Evolutionary conservation across 495 filamentous ascomycete species (phyloP), one percentile per base, ranked within the genome.

Genomic region (Pseudoneurospora amorphoporcata): DNA sequence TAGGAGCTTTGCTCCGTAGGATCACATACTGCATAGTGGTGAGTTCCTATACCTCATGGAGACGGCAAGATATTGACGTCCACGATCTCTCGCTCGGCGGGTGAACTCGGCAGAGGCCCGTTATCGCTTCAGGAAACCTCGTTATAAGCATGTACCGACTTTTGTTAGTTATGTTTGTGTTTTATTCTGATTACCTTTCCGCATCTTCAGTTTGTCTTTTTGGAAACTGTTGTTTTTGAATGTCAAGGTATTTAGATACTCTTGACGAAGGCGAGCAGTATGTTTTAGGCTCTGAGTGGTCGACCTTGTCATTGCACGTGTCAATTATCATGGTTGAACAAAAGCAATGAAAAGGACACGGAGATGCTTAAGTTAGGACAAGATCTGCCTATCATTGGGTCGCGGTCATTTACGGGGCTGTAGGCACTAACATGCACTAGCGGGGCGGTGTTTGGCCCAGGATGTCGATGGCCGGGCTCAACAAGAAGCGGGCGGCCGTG

Each of bases 381-480:
- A 37, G 12, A 6, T 37, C 53, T 37, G 16, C 53, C 29, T 35
- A 17, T 65, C 14, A 17, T 65, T 65, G 29, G 47, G 19, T 29
- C 47, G 47, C 19, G 47, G 47, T 10, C 10, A 14, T n/a, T 40
- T 16, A 39, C 39, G 35, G 23, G 32, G 10, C 41, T 16, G 8
- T n/a, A 47, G 29, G n/a, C 19, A 35, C 41, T 58, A 58, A 70
- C 41, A 71, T 68, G n/a, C 6, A 14, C 29, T 19, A 39, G 32
- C 61, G 71, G 71, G 71, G 71, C 39, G 38, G 58, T 70, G 65
- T 72, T 72, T 72, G 23, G 68, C 29, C 53, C 47, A 58, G 47
- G 47, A n/a, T 58, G 10, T 58, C 19, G 19, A 61, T 61, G 53
- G 29, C 53, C 53, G 3, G 53, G 53, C 53, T 32, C 53, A 61